phyloP scores from a whole-genome alignment of 2,329 filamentous ascomycete genomes.

The Basipetospora sp. region DNA sequence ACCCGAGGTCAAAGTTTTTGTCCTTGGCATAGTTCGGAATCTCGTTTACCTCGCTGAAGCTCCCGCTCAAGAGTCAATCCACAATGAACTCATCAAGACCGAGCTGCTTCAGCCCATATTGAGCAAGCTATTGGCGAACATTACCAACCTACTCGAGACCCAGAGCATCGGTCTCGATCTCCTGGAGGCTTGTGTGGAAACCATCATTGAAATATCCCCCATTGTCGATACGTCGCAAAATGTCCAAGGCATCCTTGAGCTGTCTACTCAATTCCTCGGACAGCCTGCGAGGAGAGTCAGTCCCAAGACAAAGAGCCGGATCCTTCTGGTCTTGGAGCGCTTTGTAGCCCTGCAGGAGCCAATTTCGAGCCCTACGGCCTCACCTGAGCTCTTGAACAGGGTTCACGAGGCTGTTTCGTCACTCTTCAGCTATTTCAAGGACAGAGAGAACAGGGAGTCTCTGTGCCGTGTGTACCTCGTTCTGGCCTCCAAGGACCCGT shows the following conservation, averaged over 20 bases:
- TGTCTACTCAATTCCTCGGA: constrained; percentile 65
- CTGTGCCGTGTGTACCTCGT: constrained; percentile 59
- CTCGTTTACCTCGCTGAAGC: constrained; percentile 47
- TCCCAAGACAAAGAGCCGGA: constrained; percentile 65
- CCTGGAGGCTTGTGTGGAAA: constrained; percentile 63
- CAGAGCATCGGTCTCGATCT: constrained; percentile 53
- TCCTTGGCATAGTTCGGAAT: constrained; percentile 60
- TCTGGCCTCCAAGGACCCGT: constrained; percentile 49
- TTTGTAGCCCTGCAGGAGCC: constrained; percentile 56
- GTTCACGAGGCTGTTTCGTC: constrained; percentile 51
- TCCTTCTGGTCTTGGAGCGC: constrained; percentile 66
- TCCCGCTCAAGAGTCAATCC: constrained; percentile 39
- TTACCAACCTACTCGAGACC: constrained; percentile 51
- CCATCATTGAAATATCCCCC: constrained; percentile 60
- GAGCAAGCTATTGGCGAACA: constrained; percentile 48
- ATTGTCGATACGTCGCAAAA: constrained; percentile 54
- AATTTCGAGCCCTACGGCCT: constrained; percentile 23
- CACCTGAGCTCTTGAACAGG: constrained; percentile 11
- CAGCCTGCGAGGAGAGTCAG: constrained; percentile 75
- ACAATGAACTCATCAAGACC: constrained; percentile 39
- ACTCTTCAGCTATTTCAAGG: constrained; percentile 81
- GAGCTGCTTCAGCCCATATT: constrained; percentile 43
- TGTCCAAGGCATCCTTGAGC: constrained; percentile 62
- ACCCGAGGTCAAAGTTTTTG: constrained; percentile 72
- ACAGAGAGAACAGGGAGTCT: constrained; percentile 58